Evolutionary conservation across 208 protist genomes (phyloP).

Genomic region (Crithidia thermophila): DNA sequence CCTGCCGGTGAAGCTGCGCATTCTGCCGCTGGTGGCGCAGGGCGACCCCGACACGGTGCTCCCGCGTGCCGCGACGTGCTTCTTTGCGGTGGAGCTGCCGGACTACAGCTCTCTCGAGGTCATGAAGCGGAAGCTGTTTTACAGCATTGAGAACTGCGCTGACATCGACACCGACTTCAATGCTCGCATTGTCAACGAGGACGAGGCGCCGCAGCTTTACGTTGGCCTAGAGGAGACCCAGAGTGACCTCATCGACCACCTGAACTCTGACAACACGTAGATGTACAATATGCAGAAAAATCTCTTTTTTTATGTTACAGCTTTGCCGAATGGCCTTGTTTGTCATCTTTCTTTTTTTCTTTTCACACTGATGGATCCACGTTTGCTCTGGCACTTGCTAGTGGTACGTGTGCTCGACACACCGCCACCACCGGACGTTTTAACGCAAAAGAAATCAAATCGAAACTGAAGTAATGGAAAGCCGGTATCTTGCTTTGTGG

Average conservation of each 20-base stretch:
- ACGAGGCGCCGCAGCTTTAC: conserved; percentile 81
- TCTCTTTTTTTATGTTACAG: neutral
- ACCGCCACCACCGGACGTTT: no score
- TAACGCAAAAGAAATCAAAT: no score
- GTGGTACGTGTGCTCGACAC: no score
- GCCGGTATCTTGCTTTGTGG: no score
- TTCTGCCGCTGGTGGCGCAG: conserved; percentile 70
- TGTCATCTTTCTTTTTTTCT: conserved; percentile 19
- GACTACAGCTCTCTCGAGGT: conserved; percentile 94
- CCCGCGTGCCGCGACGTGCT: conserved; percentile 95
- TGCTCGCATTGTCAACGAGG: conserved; percentile 74
- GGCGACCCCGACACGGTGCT: conserved; percentile 88
- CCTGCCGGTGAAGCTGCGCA: conserved; percentile 84
- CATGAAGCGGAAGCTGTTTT: conserved; percentile 94
- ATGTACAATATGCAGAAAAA: neutral
- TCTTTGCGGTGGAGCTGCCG: conserved; percentile 95
- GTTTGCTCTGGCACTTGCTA: no score
- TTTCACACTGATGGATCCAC: neutral
- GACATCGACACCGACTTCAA: conserved; percentile 96
- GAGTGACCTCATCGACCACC: conserved; percentile 8
- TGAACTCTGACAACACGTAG: conserved; percentile 23
- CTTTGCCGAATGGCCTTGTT: no score
- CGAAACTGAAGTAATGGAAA: no score
- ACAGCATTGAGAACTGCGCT: conserved; percentile 95
- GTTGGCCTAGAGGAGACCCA: conserved; percentile 51